Evolutionary conservation across 108 stramenopile species (phyloP), one percentile per base, ranked within the genome.

Genomic region (Nitzschia palea): DNA sequence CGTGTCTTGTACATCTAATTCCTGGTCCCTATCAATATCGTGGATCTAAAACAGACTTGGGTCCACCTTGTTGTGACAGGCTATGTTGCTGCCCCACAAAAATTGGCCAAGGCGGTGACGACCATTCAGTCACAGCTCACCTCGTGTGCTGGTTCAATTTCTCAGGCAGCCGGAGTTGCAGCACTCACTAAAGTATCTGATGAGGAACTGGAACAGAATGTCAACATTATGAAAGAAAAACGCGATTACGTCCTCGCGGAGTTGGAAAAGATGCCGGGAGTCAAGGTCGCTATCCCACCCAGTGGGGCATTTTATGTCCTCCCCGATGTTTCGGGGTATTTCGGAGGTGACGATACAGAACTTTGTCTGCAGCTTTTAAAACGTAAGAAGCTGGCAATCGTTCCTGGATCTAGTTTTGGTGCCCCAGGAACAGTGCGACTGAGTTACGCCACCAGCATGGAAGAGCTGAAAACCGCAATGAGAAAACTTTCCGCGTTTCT

Each of bases 291-390:
- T 5, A 78, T 89, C 14, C 85, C 94, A 31, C 93, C 92, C 1
- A 74, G 86, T 32, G 98, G 98, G 9, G 97, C 98, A 1, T 98
- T 98, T 70, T 98, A 98, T 55, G 93, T 96, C 37, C 67, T 98
- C 6, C 95, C 95, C 20, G 96, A 97, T 62, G 89, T 98, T 2
- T 83, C 87, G 27, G 55, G 34, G n/a, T 90, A 83, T 62, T 92
- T 75, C 51, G 75, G 78, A 65, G 93, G 90, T 25, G 91, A 93
- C 62, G 87, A 88, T 67, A 80, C 88, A 34, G 59, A 80, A 56
- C 76, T 98, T 8, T 98, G 98, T 78, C 67, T 90, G 62, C 87
- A 94, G 62, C 80, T 98, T 45, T 71, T 98, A 40, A 81, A 89
- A 57, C 63, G 71, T 30, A 80, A 97, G 63, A 80, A 82, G 58